Percentiles rank a stretch among this genome's conserved stretches.
These are phyloP conservation scores for Imleria badia DNA, from an alignment of 768 basidiomycete species.

Conservation along the genomic window DNA sequence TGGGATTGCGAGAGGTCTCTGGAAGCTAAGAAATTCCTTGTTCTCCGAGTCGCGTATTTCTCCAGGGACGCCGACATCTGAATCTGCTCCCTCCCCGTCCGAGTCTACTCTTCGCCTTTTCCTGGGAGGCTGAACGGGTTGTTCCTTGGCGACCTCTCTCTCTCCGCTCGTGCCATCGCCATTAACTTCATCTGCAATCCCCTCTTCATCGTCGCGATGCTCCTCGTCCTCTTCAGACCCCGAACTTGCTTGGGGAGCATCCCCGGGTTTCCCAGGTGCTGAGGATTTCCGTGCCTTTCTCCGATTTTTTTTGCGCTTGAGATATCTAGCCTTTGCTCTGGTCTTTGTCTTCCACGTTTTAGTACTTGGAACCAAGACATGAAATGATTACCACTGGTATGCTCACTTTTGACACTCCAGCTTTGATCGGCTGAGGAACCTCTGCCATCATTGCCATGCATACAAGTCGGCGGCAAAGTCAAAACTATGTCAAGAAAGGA, in stretches of 20 bases:
- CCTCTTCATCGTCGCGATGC: conserved; percentile 12
- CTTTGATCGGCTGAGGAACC: not conserved
- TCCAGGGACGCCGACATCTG: conserved; percentile 4
- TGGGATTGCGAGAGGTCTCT: conserved; percentile 13
- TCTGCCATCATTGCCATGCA: conserved; percentile 17
- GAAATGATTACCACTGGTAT: not conserved
- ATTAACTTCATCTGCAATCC: conserved; percentile 19
- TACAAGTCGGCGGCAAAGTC: not conserved
- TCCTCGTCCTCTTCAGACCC: conserved; percentile 27
- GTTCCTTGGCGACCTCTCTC: conserved; percentile 5
- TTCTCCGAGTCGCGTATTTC: not conserved
- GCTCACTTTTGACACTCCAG: conserved; percentile 22
- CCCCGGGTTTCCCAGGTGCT: conserved; percentile 26
- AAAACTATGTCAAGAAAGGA: too few relatives aligned
- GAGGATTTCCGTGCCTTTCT: conserved; percentile 49
- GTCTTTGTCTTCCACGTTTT: conserved; percentile 51
- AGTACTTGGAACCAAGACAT: not conserved
- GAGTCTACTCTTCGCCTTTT: conserved; percentile 48
- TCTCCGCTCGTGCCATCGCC: conserved; percentile 8
- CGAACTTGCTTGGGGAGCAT: conserved; percentile 14
- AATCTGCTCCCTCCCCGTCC: conserved; percentile 23
- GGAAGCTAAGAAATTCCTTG: not conserved
- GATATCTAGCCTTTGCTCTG: conserved; percentile 69
- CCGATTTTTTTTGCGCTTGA: conserved; percentile 68
- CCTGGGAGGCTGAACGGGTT: conserved; percentile 32